These are phyloP conservation scores for Mucor piriformis DNA, from an alignment of 371 early-diverging fungal genomes.

Conservation along the genomic window DNA sequence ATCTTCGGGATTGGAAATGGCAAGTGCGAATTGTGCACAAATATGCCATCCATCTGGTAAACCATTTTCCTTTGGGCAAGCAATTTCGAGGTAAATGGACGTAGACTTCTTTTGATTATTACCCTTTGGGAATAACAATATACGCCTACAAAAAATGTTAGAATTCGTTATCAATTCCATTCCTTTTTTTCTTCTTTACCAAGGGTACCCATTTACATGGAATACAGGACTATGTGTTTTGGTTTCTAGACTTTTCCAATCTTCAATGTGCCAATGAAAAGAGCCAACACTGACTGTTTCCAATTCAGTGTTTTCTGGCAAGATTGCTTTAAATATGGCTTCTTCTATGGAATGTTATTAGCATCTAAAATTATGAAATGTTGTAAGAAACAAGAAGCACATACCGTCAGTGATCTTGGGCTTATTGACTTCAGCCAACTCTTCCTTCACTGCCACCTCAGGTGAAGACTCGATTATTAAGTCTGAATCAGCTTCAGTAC, in stretches of 20 bases:
- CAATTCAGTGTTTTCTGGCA: constrained; percentile 23
- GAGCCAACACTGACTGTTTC: constrained; percentile 15
- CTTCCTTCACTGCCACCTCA: not conserved
- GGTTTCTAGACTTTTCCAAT: constrained; percentile 29
- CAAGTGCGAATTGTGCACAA: constrained; percentile 88
- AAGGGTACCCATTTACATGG: constrained; percentile 20
- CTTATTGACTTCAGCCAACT: not conserved
- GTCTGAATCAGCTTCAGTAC: not conserved
- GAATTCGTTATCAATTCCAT: too few relatives aligned
- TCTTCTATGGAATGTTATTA: constrained; percentile 6
- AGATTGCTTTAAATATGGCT: constrained; percentile 15
- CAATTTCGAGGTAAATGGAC: constrained; percentile 85
- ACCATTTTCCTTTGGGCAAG: constrained; percentile 59
- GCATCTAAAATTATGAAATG: not conserved
- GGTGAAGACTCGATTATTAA: not conserved
- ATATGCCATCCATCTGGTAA: constrained; percentile 67
- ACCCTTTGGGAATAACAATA: constrained; percentile 90
- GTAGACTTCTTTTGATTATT: constrained; percentile 73
- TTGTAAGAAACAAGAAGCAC: too few relatives aligned
- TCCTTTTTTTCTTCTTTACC: constrained; percentile 18
- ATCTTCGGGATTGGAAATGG: constrained; percentile 78
- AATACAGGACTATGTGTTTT: constrained; percentile 26
- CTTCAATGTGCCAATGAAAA: constrained; percentile 27
- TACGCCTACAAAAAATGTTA: constrained; percentile 58
- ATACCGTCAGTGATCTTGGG: constrained; percentile 2